Evolutionary conservation across 225 moss, liverwort and hornwort species (phyloP), one percentile per base, ranked within the genome.

Genomic region (Lunularia cruciata): DNA sequence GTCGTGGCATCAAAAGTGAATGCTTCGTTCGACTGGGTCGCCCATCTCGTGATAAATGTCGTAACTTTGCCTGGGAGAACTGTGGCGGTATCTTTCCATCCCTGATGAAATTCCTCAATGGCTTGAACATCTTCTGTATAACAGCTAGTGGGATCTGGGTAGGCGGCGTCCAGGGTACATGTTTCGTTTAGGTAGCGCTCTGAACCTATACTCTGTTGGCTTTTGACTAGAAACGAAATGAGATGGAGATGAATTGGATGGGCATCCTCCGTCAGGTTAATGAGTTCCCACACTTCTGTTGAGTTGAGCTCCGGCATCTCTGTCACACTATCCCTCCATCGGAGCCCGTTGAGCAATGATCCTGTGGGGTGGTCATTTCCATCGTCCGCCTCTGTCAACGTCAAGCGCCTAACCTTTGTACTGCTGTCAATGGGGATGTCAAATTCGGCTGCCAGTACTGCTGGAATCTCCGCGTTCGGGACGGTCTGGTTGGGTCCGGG

Each of bases 211-310:
- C 55, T 0, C 43, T 89, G 84, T 68, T 86, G 82, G 61, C 78
- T 82, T 23, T 71, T 69, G 8, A 76, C 77, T 3, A 9, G 27
- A 49, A 89, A 89, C 23, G 56, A 12, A 3, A 89, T 65, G 23
- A 86, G 57, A 56, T 89, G 88, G 1, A 89, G 16, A 43, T 89
- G 88, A 52, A 89, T 84, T 20, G 88, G 90, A 48, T 90, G 87
- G 13, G 67, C 75, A 34, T 75, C 68, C 22, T 52, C 51, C 2
- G 68, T 69, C 15, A 69, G 54, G 35, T 69, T 69, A 8, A 69
- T 69, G 23, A 69, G n/a, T 12, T 69, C 87, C 87, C 90, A 90
- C 16, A 90, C n/a, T 73, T 90, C 87, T 0, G 81, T 85, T 0
- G 77, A 7, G 25, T 83, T 87, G 9, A 83, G 10, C 13, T 33